Conservation (phyloP, 2,329 filamentous ascomycete genomes). For the Apiospora marii region DNA sequence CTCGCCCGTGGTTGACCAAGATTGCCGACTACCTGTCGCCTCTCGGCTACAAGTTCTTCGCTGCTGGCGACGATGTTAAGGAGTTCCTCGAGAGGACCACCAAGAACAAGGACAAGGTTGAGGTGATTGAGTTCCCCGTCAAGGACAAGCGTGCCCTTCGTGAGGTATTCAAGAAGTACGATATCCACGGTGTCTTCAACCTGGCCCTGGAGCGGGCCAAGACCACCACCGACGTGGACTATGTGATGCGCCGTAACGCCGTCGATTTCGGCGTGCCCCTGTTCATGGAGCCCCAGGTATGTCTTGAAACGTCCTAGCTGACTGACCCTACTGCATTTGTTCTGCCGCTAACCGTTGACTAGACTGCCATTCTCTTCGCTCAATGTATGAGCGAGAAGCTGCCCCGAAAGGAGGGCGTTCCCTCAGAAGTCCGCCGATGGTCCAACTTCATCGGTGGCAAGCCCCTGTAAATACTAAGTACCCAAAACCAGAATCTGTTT, state of each 20-base stretch:
- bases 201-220: slow-evolving; percentile 84
- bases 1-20: slow-evolving; percentile 73
- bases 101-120: slow-evolving; percentile 74
- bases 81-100: slow-evolving; percentile 76
- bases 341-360: slow-evolving; percentile 39
- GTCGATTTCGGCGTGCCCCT: slow-evolving; percentile 98
- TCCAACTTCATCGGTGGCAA: slow-evolving; percentile 93
- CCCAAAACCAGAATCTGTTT: not conserved
- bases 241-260: slow-evolving; percentile 97
- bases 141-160: slow-evolving; percentile 94
- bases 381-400: slow-evolving; percentile 98
- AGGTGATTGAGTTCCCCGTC: slow-evolving; percentile 96
- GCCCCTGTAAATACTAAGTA: slow-evolving; percentile 65
- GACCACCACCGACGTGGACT: slow-evolving; percentile 90
- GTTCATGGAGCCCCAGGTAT: slow-evolving; percentile 98
- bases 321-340: slow-evolving; percentile 21
- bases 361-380: slow-evolving; percentile 96
- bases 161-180: slow-evolving; percentile 95
- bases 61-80: slow-evolving; percentile 84
- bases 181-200: slow-evolving; percentile 97
- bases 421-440: slow-evolving; percentile 91
- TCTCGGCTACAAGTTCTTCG: slow-evolving; percentile 93
- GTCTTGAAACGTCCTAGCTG: slow-evolving; percentile 38
- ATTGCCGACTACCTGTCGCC: slow-evolving; percentile 89
- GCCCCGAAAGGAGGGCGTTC: slow-evolving; percentile 86